These are phyloP conservation scores for Rusavskia elegans DNA, from an alignment of 495 filamentous ascomycete species.

Conservation along the genomic window DNA sequence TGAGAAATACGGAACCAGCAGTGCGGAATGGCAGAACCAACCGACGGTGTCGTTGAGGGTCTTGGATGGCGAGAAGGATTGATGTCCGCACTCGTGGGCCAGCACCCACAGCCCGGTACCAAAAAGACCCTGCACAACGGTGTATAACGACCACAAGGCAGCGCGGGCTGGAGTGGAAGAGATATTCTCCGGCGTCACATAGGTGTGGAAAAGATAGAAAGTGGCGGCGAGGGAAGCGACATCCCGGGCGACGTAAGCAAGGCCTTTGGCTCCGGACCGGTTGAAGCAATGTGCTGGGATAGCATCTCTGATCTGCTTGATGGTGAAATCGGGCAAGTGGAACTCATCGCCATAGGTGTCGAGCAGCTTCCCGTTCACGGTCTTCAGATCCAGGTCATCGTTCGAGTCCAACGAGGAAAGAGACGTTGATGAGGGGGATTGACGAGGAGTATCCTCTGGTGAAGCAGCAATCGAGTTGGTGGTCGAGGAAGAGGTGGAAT, in stretches of 20 bases:
- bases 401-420: slow-evolving; percentile 73
- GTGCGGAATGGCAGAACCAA: slow-evolving; percentile 65
- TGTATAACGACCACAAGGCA: slow-evolving; percentile 43
- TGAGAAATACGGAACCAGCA: slow-evolving; percentile 79
- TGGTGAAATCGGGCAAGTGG: slow-evolving; percentile 53
- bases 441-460: slow-evolving; percentile 51
- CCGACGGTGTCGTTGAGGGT: slow-evolving; percentile 72
- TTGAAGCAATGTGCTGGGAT: slow-evolving; percentile 48
- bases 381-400: slow-evolving; percentile 13
- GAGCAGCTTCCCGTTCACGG: slow-evolving; percentile 24
- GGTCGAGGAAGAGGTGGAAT: slow-evolving; percentile 41
- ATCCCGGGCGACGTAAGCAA: slow-evolving; percentile 50
- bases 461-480: slow-evolving; percentile 48
- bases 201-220: slow-evolving; percentile 50
- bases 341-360: slow-evolving; percentile 57
- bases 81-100: slow-evolving; percentile 59
- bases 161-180: slow-evolving; percentile 33
- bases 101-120: slow-evolving; percentile 58
- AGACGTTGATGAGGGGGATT: slow-evolving; percentile 75
- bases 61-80: slow-evolving; percentile 70
- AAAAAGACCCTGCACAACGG: slow-evolving; percentile 47
- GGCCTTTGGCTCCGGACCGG: slow-evolving; percentile 41
- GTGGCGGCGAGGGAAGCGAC: slow-evolving; percentile 34
- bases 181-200: slow-evolving; percentile 46
- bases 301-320: slow-evolving; percentile 54